phyloP scores from a whole-genome alignment of 345 rosid species.

The Lumnitzera racemosa region DNA sequence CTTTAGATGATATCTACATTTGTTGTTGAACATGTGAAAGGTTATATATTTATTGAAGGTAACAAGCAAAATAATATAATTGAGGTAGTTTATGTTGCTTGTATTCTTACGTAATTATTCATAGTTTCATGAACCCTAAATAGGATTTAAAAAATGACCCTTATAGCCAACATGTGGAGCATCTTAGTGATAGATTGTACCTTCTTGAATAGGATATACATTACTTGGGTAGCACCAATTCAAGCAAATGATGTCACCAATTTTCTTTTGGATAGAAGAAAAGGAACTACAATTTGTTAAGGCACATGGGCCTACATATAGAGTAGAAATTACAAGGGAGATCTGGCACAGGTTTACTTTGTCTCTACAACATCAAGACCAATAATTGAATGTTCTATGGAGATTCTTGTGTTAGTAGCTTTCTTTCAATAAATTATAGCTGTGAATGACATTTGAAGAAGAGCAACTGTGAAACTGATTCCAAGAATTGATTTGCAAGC shows the following conservation, averaged over 20 bases:
- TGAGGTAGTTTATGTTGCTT: constrained; percentile 40
- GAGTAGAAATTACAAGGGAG: constrained; percentile 93
- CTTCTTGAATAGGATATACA: constrained; percentile 44
- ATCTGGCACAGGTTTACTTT: constrained; percentile 63
- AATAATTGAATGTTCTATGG: constrained; percentile 3
- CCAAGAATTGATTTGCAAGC: constrained; percentile 87
- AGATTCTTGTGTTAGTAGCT: constrained; percentile 6
- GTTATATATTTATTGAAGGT: constrained; percentile 76
- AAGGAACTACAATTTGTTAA: constrained; percentile 34
- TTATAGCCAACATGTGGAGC: too few relatives aligned
- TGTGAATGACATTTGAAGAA: constrained; percentile 50
- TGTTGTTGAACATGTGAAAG: constrained; percentile 66
- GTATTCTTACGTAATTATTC: too few relatives aligned
- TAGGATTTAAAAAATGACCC: too few relatives aligned
- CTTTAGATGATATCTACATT: constrained; percentile 67
- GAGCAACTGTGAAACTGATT: constrained; percentile 74
- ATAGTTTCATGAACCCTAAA: too few relatives aligned
- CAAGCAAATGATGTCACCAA: constrained; percentile 56
- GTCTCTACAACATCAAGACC: background rate
- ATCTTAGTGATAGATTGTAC: background rate
- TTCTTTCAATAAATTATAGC: constrained; percentile 61
- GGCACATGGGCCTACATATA: constrained; percentile 89
- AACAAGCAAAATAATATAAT: constrained; percentile 53
- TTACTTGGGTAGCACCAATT: constrained; percentile 47
- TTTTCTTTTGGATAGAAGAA: constrained; percentile 46